Percentiles rank a stretch among this genome's conserved stretches.
Conservation (phyloP, 306 rosid species). For the Purshia tridentata region DNA sequence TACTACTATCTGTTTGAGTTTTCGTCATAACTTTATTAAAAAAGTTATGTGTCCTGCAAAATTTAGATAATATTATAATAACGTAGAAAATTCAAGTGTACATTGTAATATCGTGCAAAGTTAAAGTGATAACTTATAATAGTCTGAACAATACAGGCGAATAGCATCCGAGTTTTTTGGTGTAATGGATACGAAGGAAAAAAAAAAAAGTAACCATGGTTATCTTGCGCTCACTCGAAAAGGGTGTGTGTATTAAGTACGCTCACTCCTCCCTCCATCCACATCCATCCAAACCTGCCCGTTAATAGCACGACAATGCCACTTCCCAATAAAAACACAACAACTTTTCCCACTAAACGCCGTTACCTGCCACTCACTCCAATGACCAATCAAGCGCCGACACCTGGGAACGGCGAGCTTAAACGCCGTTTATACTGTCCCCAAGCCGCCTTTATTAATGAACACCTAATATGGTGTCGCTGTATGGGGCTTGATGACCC, state of each 20-base stretch:
- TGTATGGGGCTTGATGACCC: slow-evolving; percentile 21
- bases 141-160: too few relatives aligned
- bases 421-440: slow-evolving; percentile 21
- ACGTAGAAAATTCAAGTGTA: too few relatives aligned
- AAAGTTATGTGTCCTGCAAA: too few relatives aligned
- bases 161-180: too few relatives aligned
- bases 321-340: slow-evolving; percentile 58
- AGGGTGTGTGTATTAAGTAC: slow-evolving; percentile 37
- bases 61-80: too few relatives aligned
- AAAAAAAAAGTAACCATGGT: slow-evolving; percentile 16
- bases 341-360: slow-evolving; percentile 44
- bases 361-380: slow-evolving; percentile 20
- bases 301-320: slow-evolving; percentile 61
- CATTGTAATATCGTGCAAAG: too few relatives aligned
- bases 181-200: background rate
- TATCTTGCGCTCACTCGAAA: slow-evolving; percentile 26
- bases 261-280: slow-evolving; percentile 13
- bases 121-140: too few relatives aligned
- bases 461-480: slow-evolving; percentile 18
- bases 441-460: slow-evolving; percentile 8
- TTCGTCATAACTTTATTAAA: too few relatives aligned
- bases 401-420: background rate
- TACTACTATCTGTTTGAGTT: too few relatives aligned
- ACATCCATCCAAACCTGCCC: slow-evolving; percentile 42
- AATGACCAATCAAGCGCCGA: background rate